Conservation (phyloP, 768 basidiomycete species). For the Amanita muscaria region DNA sequence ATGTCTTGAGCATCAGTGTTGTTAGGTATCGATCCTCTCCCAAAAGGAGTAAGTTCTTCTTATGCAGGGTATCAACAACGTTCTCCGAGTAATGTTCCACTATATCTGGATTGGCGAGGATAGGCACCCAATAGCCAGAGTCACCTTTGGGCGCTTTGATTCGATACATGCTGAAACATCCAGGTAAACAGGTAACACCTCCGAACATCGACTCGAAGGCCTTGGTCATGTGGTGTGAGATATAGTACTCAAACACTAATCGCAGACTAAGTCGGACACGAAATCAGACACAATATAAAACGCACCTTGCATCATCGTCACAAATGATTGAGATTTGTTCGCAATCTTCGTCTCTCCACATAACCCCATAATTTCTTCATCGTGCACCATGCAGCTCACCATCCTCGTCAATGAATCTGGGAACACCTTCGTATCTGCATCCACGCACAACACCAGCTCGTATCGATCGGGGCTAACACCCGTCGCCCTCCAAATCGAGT, state of each 20-base stretch:
- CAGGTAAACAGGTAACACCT: conserved; percentile 97
- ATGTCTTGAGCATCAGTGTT: conserved; percentile 95
- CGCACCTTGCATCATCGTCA: conserved; percentile 99
- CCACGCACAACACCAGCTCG: conserved; percentile 91
- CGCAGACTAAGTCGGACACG: conserved; percentile 10
- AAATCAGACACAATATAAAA: neutral
- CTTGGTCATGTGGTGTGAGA: conserved; percentile 98
- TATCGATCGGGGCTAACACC: conserved; percentile 95
- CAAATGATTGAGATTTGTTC: conserved; percentile 97
- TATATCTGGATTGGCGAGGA: conserved; percentile 96
- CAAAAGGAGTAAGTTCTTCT: conserved; percentile 94
- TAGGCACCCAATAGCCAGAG: conserved; percentile 95
- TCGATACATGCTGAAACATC: conserved; percentile 99
- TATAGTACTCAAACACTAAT: conserved; percentile 98
- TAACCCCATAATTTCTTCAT: conserved; percentile 97
- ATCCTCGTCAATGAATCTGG: conserved; percentile 95
- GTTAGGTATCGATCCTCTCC: conserved; percentile 99
- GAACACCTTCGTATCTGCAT: conserved; percentile 98
- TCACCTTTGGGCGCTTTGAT: conserved; percentile 99
- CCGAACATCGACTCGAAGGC: conserved; percentile 99
- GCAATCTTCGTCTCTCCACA: conserved; percentile 99
- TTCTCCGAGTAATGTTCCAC: conserved; percentile 99
- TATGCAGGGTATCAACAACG: conserved; percentile 97
- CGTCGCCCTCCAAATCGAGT: conserved; percentile 91
- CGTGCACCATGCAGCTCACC: conserved; percentile 94